phyloP scores from a whole-genome alignment of 331 rosid genomes.

The Pyrus hybrid region DNA sequence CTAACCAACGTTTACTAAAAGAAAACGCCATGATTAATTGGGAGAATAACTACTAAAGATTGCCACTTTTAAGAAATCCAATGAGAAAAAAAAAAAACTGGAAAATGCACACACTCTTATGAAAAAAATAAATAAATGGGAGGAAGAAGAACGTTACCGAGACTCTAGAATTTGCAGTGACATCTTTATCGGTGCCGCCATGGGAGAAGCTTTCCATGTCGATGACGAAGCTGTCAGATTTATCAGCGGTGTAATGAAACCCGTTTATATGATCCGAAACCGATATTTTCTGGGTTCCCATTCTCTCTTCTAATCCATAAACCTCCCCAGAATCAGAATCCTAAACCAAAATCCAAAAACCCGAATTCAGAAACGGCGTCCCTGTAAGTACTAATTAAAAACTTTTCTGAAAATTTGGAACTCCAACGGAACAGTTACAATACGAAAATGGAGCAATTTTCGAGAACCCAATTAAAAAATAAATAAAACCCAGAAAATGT shows the following conservation, averaged over 20 bases:
- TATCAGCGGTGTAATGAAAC: constrained; percentile 33
- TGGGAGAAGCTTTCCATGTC: constrained; percentile 61
- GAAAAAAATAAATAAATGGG: not conserved
- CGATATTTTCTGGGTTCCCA: constrained; percentile 44
- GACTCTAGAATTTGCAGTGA: constrained; percentile 42
- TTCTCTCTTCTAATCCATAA: constrained; percentile 36
- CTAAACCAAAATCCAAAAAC: constrained; percentile 6
- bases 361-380: not conserved
- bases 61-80: not conserved
- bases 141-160: constrained; percentile 22
- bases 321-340: constrained; percentile 10
- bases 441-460: not conserved
- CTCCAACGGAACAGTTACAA: constrained; percentile 28
- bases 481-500: not conserved
- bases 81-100: not conserved
- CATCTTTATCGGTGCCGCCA: constrained; percentile 35
- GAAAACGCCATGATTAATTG: not conserved
- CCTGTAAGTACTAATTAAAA: not conserved
- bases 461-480: not conserved
- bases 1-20: not conserved
- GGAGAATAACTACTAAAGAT: not conserved
- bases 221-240: constrained; percentile 61
- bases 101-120: not conserved
- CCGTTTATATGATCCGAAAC: constrained; percentile 49
- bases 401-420: not conserved